A percentile compares a stretch with the other conserved stretches of the same genome.
These are phyloP conservation scores for Hyaloscypha finlandica DNA, from an alignment of 495 filamentous ascomycete species.

Conservation along the genomic window DNA sequence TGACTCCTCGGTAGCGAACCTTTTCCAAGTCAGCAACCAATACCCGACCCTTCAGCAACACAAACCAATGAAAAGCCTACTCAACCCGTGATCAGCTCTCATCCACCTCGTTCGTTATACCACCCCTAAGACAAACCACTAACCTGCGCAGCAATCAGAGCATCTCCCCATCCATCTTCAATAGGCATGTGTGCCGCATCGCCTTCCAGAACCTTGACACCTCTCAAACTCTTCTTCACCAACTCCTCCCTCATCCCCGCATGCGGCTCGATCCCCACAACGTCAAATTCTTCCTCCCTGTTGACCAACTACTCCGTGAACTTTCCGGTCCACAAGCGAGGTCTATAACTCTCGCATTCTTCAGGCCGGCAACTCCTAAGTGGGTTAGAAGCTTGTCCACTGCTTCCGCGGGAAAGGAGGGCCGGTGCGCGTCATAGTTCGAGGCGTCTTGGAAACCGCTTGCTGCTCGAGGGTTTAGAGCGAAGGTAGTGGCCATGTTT, in stretches of 20 bases:
- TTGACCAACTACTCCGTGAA: conserved; percentile 60
- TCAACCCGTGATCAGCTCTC: conserved; percentile 16
- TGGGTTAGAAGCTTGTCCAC: conserved; percentile 53
- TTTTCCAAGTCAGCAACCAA: conserved; percentile 26
- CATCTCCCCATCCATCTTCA: conserved; percentile 59
- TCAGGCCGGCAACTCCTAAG: conserved; percentile 43
- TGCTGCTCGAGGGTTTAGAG: conserved; percentile 15
- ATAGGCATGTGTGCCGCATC: conserved; percentile 54
- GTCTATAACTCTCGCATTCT: conserved; percentile 55
- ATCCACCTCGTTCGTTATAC: background rate
- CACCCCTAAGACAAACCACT: conserved; percentile 14
- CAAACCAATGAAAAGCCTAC: conserved; percentile 63
- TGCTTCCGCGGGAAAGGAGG: conserved; percentile 57
- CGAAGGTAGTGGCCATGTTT: conserved; percentile 18
- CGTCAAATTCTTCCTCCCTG: conserved; percentile 52
- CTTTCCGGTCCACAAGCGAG: conserved; percentile 66
- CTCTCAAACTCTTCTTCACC: conserved; percentile 48
- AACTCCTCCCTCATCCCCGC: conserved; percentile 58
- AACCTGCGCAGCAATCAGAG: conserved; percentile 66
- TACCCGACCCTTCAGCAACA: background rate
- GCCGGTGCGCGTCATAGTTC: conserved; percentile 61
- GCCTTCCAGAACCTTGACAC: conserved; percentile 53
- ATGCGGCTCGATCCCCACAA: conserved; percentile 66
- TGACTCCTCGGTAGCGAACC: conserved; percentile 61
- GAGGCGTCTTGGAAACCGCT: conserved; percentile 57